Percentiles rank a stretch among this genome's conserved stretches.
Evolutionary conservation across 2,329 filamentous ascomycete genomes (phyloP).

Genomic region (Fusarium gaditjirri): DNA sequence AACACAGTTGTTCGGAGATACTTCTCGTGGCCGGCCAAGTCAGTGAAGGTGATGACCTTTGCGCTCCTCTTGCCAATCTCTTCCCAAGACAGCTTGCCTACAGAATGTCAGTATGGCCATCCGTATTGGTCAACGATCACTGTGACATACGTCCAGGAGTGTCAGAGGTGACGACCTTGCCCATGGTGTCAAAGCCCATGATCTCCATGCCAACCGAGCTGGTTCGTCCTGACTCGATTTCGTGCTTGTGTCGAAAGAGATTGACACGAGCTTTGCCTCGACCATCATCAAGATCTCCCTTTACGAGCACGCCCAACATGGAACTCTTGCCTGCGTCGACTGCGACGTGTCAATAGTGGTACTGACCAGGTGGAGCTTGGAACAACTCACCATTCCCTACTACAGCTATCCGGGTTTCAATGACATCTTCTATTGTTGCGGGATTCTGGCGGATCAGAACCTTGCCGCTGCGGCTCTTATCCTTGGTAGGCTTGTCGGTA

Average conservation of each 20-base stretch:
- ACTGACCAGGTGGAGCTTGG: not conserved
- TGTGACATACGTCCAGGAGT: constrained; percentile 77
- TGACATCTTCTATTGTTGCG: constrained; percentile 82
- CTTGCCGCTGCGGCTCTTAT: constrained; percentile 84
- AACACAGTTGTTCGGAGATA: constrained; percentile 98
- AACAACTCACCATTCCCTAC: constrained; percentile 81
- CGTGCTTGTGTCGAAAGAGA: constrained; percentile 96
- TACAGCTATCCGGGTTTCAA: constrained; percentile 95
- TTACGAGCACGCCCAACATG: constrained; percentile 93
- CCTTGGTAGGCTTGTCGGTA: constrained; percentile 65
- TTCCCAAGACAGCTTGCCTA: constrained; percentile 85
- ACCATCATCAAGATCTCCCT: constrained; percentile 94
- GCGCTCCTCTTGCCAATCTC: constrained; percentile 95
- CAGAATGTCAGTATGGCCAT: constrained; percentile 20
- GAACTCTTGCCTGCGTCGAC: constrained; percentile 98
- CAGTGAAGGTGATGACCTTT: constrained; percentile 97
- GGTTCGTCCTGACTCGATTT: constrained; percentile 93
- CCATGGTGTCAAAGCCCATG: constrained; percentile 92
- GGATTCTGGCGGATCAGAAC: constrained; percentile 82
- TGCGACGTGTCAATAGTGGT: constrained; percentile 47
- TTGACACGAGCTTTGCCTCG: constrained; percentile 94
- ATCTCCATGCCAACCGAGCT: constrained; percentile 99
- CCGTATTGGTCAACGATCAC: too few species aligned
- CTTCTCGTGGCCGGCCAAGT: constrained; percentile 93
- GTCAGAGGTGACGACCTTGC: constrained; percentile 83